Evolutionary conservation across 2,329 filamentous ascomycete species (phyloP), one percentile per base, ranked within the genome.

Genomic region (Myriosclerotinia curreyana): DNA sequence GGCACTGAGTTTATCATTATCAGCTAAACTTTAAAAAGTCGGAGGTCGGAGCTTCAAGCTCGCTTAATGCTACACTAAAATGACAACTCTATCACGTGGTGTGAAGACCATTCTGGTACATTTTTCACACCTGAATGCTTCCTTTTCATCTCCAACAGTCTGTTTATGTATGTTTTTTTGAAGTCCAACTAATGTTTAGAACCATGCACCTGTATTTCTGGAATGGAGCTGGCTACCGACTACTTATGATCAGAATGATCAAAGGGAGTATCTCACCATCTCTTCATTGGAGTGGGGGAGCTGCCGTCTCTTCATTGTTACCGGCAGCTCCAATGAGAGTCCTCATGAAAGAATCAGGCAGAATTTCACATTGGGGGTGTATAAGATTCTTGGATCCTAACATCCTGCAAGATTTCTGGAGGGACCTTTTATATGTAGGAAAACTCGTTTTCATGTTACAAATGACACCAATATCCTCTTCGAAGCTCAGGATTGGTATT

Each of bases 1-100:
- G 61, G 61, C 61, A 63, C 61, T 44, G 61, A 59, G 40, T 46
- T 46, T 46, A 20, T 36, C 28, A 42, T 59, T 17, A 58, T 63
- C 42, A 38, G 31, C 48, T 28, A 61, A 53, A 61, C 48, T 61
- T 51, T 53, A 34, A 42, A 5, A 61, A 17, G 7, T 42, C 48
- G 20, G 49, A 14, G n/a, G 20, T 15, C 48, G 59, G 49, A 40
- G 46, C 25, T 46, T 25, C 4, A 8, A 31, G 9, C 28, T 61
- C 59, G 59, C 59, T 61, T 54, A 61, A 61, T 15, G 6, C 40
- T 15, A 34, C 25, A 5, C 22, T 17, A 34, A 34, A 20, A 2
- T 56, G 54, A 46, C 22, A 6, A 31, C 4, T 12, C 1, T 7
- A 36, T 59, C 55, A 59, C 55, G 44, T 48, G 36, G 36, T 55